Conservation (phyloP, 306 rosid species). For the Malus domestica region DNA sequence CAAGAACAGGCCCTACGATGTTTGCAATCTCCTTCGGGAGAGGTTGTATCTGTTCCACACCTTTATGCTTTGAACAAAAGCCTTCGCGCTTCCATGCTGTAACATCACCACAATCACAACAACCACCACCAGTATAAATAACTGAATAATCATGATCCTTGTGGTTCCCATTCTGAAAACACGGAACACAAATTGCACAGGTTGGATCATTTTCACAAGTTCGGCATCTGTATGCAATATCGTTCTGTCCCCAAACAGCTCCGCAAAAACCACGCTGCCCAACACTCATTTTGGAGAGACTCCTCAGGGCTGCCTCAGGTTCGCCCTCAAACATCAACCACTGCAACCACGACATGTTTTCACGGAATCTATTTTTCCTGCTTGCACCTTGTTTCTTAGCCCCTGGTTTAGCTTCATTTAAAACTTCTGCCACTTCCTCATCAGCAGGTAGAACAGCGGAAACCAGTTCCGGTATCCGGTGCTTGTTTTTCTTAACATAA, state of each 20-base stretch:
- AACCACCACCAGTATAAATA: conserved; percentile 82
- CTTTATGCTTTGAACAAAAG: conserved; percentile 88
- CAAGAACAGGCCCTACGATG: conserved; percentile 64
- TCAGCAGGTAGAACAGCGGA: conserved; percentile 57
- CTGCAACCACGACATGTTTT: conserved; percentile 74
- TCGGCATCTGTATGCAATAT: conserved; percentile 80
- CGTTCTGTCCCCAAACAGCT: conserved; percentile 79
- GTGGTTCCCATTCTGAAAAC: conserved; percentile 88
- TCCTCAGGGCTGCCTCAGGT: conserved; percentile 36
- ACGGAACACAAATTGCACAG: conserved; percentile 93
- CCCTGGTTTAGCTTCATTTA: conserved; percentile 33
- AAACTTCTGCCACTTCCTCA: conserved; percentile 46
- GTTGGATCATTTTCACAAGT: conserved; percentile 93
- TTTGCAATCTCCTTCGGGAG: conserved; percentile 54
- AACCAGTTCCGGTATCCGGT: conserved; percentile 47
- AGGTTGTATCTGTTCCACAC: conserved; percentile 77
- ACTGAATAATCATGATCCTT: conserved; percentile 72
- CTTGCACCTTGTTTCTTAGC: conserved; percentile 17
- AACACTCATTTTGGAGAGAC: conserved; percentile 49
- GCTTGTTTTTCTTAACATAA: conserved; percentile 43
- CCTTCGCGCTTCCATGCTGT: conserved; percentile 98
- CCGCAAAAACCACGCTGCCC: conserved; percentile 94
- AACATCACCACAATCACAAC: conserved; percentile 97
- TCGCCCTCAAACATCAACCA: conserved; percentile 98
- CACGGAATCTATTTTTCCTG: conserved; percentile 37